Evolutionary conservation across 1,284 basidiomycete species (phyloP), one percentile per base, ranked within the genome.

Genomic region (Apiotrichum veenhuisii): DNA sequence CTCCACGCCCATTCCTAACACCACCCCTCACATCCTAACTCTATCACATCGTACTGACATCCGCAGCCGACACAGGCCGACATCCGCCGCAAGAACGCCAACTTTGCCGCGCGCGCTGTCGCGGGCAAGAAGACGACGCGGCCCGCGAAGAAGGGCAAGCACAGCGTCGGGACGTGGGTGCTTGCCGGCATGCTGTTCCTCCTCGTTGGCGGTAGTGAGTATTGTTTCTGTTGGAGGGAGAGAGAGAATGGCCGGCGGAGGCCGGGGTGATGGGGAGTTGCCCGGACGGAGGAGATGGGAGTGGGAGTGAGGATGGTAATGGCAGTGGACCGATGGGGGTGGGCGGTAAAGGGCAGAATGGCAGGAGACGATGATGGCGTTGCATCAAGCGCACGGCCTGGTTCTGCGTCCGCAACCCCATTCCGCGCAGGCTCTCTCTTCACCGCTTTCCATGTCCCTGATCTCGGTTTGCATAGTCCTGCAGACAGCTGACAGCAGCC

Each of bases 81-180:
- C 62, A 75, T 75, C 58, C 58, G 64, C 48, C 66, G 74, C 48
- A 75, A 75, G 59, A 75, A 75, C 58, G 72, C 72, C 48, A 71
- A 73, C 57, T 74, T 75, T 52, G 68, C 65, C 33, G 65, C 67
- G 8, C 61, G 74, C 37, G 71, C 74, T 11, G 61, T 66, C 52
- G 69, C 70, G 7, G 74, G 74, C 8, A 75, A 73, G 58, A 57
- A 58, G 33, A 75, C 74, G 33, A 62, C 64, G 8, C 47, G 70
- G 52, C 72, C 74, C 20, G 67, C 71, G 15, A 51, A 65, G 36
- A 65, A 69, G 26, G 56, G 56, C 3, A 62, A 65, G 42, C 65
- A 62, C 46, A 52, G 69, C 27, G 65, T 64, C 44, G 64, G 67
- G 15, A 65, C 57, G 3, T 74, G 71, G 70, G 65, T 75, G 0